Base-by-base conservation (phyloP, 345 rosid genomes). In the Barbarea vulgaris region DNA sequence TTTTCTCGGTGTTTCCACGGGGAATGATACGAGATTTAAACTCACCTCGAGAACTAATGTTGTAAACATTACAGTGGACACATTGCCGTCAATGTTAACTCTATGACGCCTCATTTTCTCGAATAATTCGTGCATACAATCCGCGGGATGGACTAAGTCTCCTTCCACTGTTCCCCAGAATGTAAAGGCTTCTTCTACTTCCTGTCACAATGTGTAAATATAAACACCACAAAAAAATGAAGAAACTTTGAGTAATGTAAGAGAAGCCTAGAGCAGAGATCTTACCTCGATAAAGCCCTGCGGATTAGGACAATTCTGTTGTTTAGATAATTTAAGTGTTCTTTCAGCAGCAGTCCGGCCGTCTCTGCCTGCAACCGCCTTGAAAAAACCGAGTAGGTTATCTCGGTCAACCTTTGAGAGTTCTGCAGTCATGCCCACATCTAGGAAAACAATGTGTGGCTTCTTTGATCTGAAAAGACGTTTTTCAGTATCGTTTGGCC, bases 371-470 rank as follows among this genome's bases (percentile, higher is more conserved):
- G 99, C 97, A 76, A 96, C 91, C 33, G 99, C 93, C 85, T 89
- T 91, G 80, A 96, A 93, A 72, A 96, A 93, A 9, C 90, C 98
- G 69, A 96, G 54, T 64, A 96, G 75, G 79, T 93, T 96, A 67
- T 87, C 82, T 47, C 93, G 74, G 64, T 93, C 99, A 33, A 70
- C 73, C 81, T 83, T 88, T 31, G 99, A 93, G 75, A 96, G 96
- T 70, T 96, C 99, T 64, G 98, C 99, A 48, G 97, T 96, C 99
- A 96, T 96, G 76, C 99, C 99, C 6, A 96, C 99, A 75, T 96
- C 99, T 64, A 96, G 88, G 88, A 96, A 96, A 60, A 96, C 75
- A 30, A 96, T 86, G 73, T 96, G 99, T 54, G 99, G 99, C 89
- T 89, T 96, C 89, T 91, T 96, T 70, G 88, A 84, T 79, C 73